Evolutionary conservation across 805 yeast genomes (phyloP), one percentile per base, ranked within the genome.

Genomic region (Lipomyces anomalus): DNA sequence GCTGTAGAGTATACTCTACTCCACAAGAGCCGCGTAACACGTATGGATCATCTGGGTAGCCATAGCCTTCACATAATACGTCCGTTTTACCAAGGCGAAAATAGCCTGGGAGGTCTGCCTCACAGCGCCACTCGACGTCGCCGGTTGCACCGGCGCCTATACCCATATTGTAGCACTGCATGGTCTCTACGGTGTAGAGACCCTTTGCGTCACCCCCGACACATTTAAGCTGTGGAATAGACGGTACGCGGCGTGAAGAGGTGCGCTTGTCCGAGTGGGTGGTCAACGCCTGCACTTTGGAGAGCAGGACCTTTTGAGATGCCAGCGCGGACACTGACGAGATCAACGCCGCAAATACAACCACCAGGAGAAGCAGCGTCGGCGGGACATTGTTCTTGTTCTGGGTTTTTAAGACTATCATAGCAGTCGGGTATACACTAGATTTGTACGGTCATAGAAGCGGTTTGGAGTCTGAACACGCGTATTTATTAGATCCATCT

Each of bases 81-180:
- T 50, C 55, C 4, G 55, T 50, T 13, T 21, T 43, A 2, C 55
- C 55, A 2, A 50, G 43, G 22, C 53, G 44, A 23, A 20, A 44
- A 20, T 44, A 40, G 20, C 49, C 53, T 11, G 55, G 55, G 16
- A 50, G 6, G 37, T 50, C 53, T 16, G 55, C 55, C 9, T 32
- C 22, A 26, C 55, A 50, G n/a, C 32, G 39, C 55, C 55, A 51
- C 40, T 50, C 50, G 23, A 51, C 43, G 28, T 51, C 55, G 28
- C 44, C 54, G 16, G 44, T 22, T 4, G 47, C 55, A 9, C 55
- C 54, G 16, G 35, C 43, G 5, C 50, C 54, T 6, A 46, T 13
- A 5, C 53, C 53, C 54, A 48, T 50, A 29, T 51, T 51, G 22
- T 30, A 33, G 28, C 55, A 50, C 21, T 44, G 49, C 49, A 50